These are phyloP conservation scores for Tulasnella sp. DNA, from an alignment of 768 basidiomycete species.

Conservation along the genomic window DNA sequence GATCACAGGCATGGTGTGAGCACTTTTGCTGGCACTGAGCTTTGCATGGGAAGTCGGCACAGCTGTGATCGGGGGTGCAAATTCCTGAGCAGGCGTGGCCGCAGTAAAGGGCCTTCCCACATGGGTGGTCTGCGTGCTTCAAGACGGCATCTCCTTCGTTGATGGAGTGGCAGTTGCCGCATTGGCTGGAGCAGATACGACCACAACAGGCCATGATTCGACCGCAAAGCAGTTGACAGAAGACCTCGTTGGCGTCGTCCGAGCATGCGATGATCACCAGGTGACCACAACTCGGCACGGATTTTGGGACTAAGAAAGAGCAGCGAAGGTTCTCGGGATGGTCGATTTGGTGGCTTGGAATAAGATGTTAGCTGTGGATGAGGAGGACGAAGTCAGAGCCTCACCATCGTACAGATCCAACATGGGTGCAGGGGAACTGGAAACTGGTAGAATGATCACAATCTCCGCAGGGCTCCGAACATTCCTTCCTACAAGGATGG, in stretches of 20 bases:
- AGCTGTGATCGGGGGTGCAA: slow-evolving; percentile 51
- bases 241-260: slow-evolving; percentile 41
- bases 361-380: slow-evolving; percentile 34
- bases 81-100: slow-evolving; percentile 50
- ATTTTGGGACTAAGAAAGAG: slow-evolving; percentile 43
- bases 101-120: slow-evolving; percentile 53
- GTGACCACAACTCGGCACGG: slow-evolving; percentile 55
- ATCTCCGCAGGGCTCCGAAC: slow-evolving; percentile 1
- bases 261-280: slow-evolving; percentile 41
- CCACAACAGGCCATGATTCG: slow-evolving; percentile 53
- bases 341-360: slow-evolving; percentile 47
- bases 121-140: slow-evolving; percentile 48
- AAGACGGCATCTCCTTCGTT: slow-evolving; percentile 33
- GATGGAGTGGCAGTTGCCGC: slow-evolving; percentile 49
- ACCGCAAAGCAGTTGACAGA: slow-evolving; percentile 47
- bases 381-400: not conserved
- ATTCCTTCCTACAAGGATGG: slow-evolving; percentile 17
- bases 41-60: slow-evolving; percentile 46
- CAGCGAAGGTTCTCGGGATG: slow-evolving; percentile 48
- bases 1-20: slow-evolving; percentile 49
- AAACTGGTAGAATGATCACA: slow-evolving; percentile 46
- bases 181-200: slow-evolving; percentile 48
- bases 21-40: slow-evolving; percentile 55
- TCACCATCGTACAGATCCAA: slow-evolving; percentile 2
- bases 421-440: slow-evolving; percentile 48